Evolutionary conservation across 2,329 filamentous ascomycete genomes (phyloP).

Genomic region (Calonectria crousiana): DNA sequence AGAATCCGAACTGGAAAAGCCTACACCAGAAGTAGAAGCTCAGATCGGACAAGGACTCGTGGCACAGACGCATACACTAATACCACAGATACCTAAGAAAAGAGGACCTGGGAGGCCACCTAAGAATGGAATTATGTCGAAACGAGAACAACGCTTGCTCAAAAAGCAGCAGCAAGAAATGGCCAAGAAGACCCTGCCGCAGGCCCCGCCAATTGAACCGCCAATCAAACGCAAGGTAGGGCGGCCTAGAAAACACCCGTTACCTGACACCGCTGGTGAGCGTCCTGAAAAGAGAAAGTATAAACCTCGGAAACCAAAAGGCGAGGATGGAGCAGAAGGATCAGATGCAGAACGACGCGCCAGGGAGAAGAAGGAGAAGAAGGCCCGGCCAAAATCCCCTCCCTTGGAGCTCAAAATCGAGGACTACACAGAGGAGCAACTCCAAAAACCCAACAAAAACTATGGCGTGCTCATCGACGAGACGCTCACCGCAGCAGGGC

Average conservation of each 20-base stretch:
- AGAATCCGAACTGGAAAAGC: constrained; percentile 40
- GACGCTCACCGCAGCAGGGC: constrained; percentile 65
- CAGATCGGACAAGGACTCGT: constrained; percentile 47
- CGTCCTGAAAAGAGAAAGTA: constrained; percentile 75
- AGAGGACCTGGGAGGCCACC: constrained; percentile 85
- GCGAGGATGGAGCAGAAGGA: constrained; percentile 66
- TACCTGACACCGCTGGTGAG: constrained; percentile 67
- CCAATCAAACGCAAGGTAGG: constrained; percentile 74
- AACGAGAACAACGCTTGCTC: constrained; percentile 75
- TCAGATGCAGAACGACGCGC: constrained; percentile 68
- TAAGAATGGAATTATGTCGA: constrained; percentile 87
- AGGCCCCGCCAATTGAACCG: constrained; percentile 60
- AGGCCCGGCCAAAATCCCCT: constrained; percentile 69
- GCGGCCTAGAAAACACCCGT: constrained; percentile 72
- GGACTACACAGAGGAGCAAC: constrained; percentile 69
- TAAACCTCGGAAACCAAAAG: constrained; percentile 70
- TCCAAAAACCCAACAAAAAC: constrained; percentile 73
- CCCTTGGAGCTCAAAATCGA: constrained; percentile 67
- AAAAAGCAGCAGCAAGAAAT: constrained; percentile 67
- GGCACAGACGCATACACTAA: constrained; percentile 50
- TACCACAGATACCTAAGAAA: constrained; percentile 69
- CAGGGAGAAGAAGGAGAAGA: constrained; percentile 72
- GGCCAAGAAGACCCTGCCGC: constrained; percentile 64
- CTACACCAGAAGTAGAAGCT: constrained; percentile 38
- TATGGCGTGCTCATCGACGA: constrained; percentile 73